Conservation (phyloP, 2,329 filamentous ascomycete species). For the Chrysoporthe deuterocubensis region DNA sequence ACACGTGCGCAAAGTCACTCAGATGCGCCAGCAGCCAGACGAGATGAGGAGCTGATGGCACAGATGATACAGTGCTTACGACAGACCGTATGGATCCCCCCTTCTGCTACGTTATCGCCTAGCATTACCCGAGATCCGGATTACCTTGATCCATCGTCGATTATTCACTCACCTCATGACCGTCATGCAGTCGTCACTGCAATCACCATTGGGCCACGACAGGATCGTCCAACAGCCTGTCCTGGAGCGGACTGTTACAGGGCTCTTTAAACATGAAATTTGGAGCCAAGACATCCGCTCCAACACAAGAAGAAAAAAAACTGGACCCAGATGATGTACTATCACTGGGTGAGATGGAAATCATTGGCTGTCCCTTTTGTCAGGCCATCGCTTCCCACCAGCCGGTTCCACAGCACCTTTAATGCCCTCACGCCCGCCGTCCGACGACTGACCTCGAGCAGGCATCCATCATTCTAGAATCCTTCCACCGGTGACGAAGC, state of each 20-base stretch:
- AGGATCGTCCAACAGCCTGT: constrained; percentile 8
- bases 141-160: constrained; percentile 14
- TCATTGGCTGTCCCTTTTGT: constrained; percentile 14
- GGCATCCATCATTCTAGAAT: constrained; percentile 28
- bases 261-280: constrained; percentile 1
- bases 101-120: neutral
- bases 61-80: constrained; percentile 20
- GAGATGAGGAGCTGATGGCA: constrained; percentile 23
- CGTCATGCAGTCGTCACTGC: constrained; percentile 17
- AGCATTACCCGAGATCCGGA: constrained; percentile 19
- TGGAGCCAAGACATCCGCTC: constrained; percentile 7
- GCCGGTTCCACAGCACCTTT: neutral
- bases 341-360: neutral
- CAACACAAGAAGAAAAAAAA: neutral
- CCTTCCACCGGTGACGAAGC: constrained; percentile 24
- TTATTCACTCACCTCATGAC: neutral
- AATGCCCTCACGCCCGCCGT: constrained; percentile 24
- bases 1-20: constrained; percentile 10
- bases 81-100: constrained; percentile 9
- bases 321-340: constrained; percentile 6
- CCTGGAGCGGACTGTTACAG: neutral
- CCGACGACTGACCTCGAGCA: constrained; percentile 8
- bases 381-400: constrained; percentile 6
- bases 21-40: neutral
- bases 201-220: constrained; percentile 27